These are phyloP conservation scores for Hyphodiscus sp. DNA, from an alignment of 2,329 filamentous ascomycete genomes.

Conservation along the genomic window DNA sequence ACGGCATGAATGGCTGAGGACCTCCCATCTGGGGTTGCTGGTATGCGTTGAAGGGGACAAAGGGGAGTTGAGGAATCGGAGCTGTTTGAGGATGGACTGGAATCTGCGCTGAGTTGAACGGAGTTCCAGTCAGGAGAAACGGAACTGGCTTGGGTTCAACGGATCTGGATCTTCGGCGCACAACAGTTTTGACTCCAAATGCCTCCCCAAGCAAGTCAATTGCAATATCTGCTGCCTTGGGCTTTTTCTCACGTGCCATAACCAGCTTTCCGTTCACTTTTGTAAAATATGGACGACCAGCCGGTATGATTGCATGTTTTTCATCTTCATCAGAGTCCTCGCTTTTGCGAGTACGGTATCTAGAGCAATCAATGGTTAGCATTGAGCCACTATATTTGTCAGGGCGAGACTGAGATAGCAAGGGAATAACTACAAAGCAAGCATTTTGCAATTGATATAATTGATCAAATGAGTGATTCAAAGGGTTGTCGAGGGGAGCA, in stretches of 20 bases:
- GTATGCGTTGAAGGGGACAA: background rate
- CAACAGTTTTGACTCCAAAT: slow-evolving; percentile 12
- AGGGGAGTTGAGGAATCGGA: slow-evolving; percentile 11
- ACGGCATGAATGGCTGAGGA: background rate
- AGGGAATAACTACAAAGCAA: slow-evolving; percentile 13
- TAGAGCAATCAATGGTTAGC: background rate
- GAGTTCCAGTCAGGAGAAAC: slow-evolving; percentile 12
- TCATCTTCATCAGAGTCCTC: background rate
- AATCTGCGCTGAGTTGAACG: slow-evolving; percentile 9
- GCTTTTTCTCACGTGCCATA: slow-evolving; percentile 22
- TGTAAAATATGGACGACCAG: slow-evolving; percentile 23
- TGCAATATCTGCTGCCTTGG: slow-evolving; percentile 1
- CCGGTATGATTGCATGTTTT: slow-evolving; percentile 11
- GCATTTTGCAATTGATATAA: slow-evolving; percentile 7
- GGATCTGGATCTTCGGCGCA: slow-evolving; percentile 15
- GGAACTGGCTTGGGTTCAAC: slow-evolving; percentile 1
- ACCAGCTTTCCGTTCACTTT: slow-evolving; percentile 26
- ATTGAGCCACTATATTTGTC: background rate
- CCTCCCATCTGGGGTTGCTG: background rate
- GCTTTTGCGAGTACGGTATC: background rate
- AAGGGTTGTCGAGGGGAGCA: background rate
- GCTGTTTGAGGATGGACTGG: slow-evolving; percentile 2
- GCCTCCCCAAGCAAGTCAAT: slow-evolving; percentile 20
- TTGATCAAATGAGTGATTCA: background rate
- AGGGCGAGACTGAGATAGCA: background rate